Evolutionary conservation across 164 flowering plant genomes (phyloP), one percentile per base, ranked within the genome.

Genomic region (Vitis cinerea): DNA sequence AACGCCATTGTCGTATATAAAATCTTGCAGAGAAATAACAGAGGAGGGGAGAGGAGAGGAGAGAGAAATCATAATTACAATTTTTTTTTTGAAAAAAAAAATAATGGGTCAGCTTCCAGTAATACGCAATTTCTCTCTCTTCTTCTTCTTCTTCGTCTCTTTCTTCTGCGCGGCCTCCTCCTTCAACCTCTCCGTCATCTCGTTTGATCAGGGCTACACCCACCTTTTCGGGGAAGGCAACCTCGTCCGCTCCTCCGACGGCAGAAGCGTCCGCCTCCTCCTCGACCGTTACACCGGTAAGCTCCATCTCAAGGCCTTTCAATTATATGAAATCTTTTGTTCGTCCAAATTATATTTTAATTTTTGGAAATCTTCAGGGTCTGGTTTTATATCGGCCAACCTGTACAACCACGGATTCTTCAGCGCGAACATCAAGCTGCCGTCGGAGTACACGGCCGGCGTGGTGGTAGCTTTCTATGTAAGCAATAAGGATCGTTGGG

Each of bases 391-490:
- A 3, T 91, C 99, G 0, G 83, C 94, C 0, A 81, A 78, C 53
- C 67, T 84, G 56, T 91, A 95, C 71, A 51, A 81, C 1, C 85
- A 93, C 63, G 99, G 97, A 23, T 86, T 91, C 73, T 95, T 91
- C 82, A 95, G 99, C 66, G 94, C 98, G 9, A 83, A 80, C 2
- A 86, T 95, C 67, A 95, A 95, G 75, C 77, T 93, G 80, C 99
- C 99, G 1, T 71, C 85, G 2, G 77, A 80, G 52, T 79, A 91
- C 77, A 88, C 98, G 2, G 97, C 99, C 52, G 98, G 99, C 8
- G 78, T 95, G 37, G 89, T 85, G 7, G 98, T 95, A 10, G 99
- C 99, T 5, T 91, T 95, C 61, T 95, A 95, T 64, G 99, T 95
- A 23, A 23, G 27, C 27, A 23, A 23, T 23, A 75, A 75, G 97